Evolutionary conservation across 805 yeast genomes (phyloP).

Genomic region (Hyphopichia homilentoma): DNA sequence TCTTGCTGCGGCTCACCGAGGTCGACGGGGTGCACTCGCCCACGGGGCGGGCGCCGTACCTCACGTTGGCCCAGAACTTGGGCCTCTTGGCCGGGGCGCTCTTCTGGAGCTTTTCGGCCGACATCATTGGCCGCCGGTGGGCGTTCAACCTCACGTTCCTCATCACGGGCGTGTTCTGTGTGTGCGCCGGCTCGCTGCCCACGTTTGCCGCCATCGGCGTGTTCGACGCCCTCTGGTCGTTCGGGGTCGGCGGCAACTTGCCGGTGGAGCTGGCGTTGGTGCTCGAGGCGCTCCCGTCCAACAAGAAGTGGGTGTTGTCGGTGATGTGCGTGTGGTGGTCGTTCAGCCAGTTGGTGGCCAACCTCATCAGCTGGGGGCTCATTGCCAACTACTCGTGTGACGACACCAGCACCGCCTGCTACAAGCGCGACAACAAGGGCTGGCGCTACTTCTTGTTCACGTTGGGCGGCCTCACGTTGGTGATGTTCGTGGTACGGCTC

Average conservation of each 20-base stretch:
- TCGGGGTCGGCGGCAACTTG: conserved; percentile 26
- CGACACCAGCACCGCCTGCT: conserved; percentile 31
- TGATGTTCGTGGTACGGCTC: conserved; percentile 31
- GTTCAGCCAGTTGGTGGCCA: conserved; percentile 53
- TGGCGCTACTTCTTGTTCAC: conserved; percentile 58
- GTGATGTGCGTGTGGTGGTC: conserved; percentile 56
- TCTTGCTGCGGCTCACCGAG: conserved; percentile 43
- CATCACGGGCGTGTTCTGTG: conserved; percentile 17
- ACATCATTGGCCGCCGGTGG: conserved; percentile 9
- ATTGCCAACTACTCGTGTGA: conserved; percentile 46
- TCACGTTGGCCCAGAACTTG: conserved; percentile 24
- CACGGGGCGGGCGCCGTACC: conserved; percentile 25
- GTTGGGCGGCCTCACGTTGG: conserved; percentile 44
- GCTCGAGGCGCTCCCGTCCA: conserved; percentile 24
- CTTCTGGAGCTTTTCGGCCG: conserved; percentile 9
- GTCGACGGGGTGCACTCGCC: conserved; percentile 40
- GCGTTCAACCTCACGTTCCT: conserved; percentile 16
- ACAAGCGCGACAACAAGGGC: conserved; percentile 47
- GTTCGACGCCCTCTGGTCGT: conserved; percentile 17
- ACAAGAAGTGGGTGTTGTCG: conserved; percentile 21
- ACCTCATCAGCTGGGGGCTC: conserved; percentile 51
- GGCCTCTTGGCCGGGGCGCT: conserved; percentile 9
- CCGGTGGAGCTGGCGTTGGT: conserved; percentile 26
- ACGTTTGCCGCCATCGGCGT: conserved; percentile 22
- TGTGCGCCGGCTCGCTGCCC: conserved; percentile 23